Base-by-base conservation (phyloP, 306 rosid genomes). In the Rosa rugosa region DNA sequence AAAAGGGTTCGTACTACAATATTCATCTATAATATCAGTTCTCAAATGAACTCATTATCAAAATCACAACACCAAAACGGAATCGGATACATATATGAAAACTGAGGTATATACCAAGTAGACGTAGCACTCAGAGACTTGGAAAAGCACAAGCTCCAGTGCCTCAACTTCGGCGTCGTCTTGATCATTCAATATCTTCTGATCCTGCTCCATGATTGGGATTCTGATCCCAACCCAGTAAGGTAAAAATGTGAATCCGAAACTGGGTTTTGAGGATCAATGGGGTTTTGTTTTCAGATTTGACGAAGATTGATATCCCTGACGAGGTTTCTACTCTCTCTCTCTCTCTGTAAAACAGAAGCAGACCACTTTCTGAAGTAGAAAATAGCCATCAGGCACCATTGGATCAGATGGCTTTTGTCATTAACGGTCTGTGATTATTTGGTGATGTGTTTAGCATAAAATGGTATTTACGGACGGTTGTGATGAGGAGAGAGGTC, bases 81-180 rank as follows among this genome's bases (percentile, higher is more conserved):
- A 68, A 60, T 25, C 46, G 18, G 11, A 41, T 18, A 2, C 2
- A 16, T 27, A 38, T 5, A 5, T 34, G 34, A 17, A n/a, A 46
- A 67, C 14, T 16, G 66, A 38, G 25, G 5, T 44, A 34, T 74
- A 44, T 76, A 93, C 99, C 87, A 95, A 85, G 79, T 93, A 93
- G 46, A 93, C 99, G 79, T 93, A 95, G 81, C 99, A 95, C 83
- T 95, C 99, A 14, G 98, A 18, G 62, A 91, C 99, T 85, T 93
- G 99, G 80, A 91, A 95, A 75, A 90, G 96, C 86, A 95, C 94
- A 71, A 95, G 88, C 89, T 95, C 98, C 2, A 91, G 45, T 53
- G 98, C 86, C 66, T 93, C 98, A 11, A 71, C 76, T 22, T 90
- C 89, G 36, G 69, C 87, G 45, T 76, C 84, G 75, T 82, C 82